These are phyloP conservation scores for Talaromyces proteolyticus DNA, from an alignment of 495 filamentous ascomycete genomes.

Conservation along the genomic window DNA sequence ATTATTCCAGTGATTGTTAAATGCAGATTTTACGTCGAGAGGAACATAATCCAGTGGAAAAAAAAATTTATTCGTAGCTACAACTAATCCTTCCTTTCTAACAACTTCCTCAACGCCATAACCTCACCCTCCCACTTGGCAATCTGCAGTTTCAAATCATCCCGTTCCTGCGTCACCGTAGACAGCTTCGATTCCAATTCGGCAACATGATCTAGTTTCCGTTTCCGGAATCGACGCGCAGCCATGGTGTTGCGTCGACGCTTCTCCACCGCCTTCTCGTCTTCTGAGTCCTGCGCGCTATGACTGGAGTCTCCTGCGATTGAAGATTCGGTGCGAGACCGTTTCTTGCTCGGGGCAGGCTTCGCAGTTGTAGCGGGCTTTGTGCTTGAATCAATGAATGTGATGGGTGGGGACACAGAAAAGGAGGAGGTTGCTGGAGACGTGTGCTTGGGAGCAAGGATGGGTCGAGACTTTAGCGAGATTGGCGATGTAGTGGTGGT, in stretches of 20 bases:
- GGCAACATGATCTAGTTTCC: constrained; percentile 51
- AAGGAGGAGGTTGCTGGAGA: constrained; percentile 1
- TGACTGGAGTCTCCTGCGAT: not conserved
- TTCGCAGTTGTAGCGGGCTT: not conserved
- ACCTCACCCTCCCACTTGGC: constrained; percentile 50
- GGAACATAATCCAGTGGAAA: not conserved
- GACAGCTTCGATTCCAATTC: constrained; percentile 48
- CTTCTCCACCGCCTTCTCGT: constrained; percentile 19
- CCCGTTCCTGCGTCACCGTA: constrained; percentile 44
- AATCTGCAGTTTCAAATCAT: constrained; percentile 49
- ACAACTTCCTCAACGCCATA: constrained; percentile 11
- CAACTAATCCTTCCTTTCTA: constrained; percentile 7
- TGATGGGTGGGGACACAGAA: constrained; percentile 1
- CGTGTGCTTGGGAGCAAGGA: constrained; percentile 4
- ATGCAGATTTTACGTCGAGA: not conserved
- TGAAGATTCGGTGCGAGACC: constrained; percentile 4
- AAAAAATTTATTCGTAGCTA: constrained; percentile 4
- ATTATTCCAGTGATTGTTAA: no score
- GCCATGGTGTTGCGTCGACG: constrained; percentile 55
- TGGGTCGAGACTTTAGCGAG: not conserved
- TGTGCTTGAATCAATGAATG: not conserved
- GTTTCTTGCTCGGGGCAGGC: not conserved
- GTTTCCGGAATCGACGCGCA: constrained; percentile 57
- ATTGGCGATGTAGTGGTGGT: not conserved
- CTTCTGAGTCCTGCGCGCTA: constrained; percentile 7